Percentiles rank a stretch among this genome's conserved stretches.
phyloP scores from a whole-genome alignment of 805 yeast genomes.

The Saccharomyces eubayanus region DNA sequence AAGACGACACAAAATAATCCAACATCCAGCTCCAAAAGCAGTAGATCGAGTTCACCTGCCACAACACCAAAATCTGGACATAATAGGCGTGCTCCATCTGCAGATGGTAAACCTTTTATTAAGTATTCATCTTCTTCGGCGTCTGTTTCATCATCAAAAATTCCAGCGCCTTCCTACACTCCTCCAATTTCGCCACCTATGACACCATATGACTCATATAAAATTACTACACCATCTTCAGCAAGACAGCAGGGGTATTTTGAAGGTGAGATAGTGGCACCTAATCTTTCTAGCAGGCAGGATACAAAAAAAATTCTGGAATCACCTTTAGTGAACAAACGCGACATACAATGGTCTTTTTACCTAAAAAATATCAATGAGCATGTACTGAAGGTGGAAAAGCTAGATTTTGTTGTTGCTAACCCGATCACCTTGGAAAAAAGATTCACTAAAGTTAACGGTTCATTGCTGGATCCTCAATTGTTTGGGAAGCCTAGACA shows the following conservation, averaged over 20 bases:
- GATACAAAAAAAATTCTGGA: background rate
- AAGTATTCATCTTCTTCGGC: background rate
- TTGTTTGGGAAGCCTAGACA: slow-evolving; percentile 24
- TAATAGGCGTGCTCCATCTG: slow-evolving; percentile 7
- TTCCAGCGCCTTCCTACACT: background rate
- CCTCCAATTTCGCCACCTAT: slow-evolving; percentile 8
- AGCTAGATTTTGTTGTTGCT: slow-evolving; percentile 39
- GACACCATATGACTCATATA: slow-evolving; percentile 2
- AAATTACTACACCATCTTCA: background rate
- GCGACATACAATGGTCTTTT: slow-evolving; percentile 53
- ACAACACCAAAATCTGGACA: background rate
- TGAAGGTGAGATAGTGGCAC: background rate
- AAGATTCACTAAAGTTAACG: slow-evolving; percentile 37
- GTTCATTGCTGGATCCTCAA: slow-evolving; percentile 44
- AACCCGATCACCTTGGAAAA: slow-evolving; percentile 46
- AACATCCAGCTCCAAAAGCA: slow-evolving; percentile 5
- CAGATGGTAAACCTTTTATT: background rate
- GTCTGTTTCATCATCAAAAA: background rate
- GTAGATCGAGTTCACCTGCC: slow-evolving; percentile 14
- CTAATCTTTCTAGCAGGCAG: background rate
- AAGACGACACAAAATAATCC: slow-evolving; percentile 7
- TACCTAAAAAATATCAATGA: slow-evolving; percentile 50
- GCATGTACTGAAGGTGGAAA: slow-evolving; percentile 50
- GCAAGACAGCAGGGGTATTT: background rate
- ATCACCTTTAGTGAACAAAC: slow-evolving; percentile 38